Conservation (phyloP, 2,329 filamentous ascomycete species). For the Exophiala spinifera region DNA sequence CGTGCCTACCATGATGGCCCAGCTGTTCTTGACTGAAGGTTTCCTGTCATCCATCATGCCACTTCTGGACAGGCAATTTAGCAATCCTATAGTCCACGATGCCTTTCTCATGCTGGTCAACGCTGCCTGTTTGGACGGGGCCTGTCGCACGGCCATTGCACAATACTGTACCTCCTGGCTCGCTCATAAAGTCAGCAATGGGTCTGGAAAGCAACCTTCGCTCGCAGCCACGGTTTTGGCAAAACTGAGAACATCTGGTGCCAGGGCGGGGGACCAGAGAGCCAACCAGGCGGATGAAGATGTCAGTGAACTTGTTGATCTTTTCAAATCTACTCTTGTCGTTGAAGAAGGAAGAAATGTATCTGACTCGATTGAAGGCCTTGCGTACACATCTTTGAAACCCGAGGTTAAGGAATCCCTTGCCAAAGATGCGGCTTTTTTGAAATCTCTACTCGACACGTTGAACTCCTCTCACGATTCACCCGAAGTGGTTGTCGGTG, state of each 20-base stretch:
- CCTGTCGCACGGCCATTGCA: constrained; percentile 77
- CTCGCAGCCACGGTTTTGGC: constrained; percentile 71
- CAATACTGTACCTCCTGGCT: constrained; percentile 87
- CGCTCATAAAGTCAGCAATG: constrained; percentile 74
- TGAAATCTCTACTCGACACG: constrained; percentile 62
- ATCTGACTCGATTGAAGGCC: constrained; percentile 78
- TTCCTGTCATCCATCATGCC: constrained; percentile 76
- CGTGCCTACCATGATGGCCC: constrained; percentile 68
- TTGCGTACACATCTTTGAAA: constrained; percentile 87
- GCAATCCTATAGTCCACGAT: constrained; percentile 80
- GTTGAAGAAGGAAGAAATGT: constrained; percentile 51
- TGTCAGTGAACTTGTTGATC: constrained; percentile 52
- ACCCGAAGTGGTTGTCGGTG: constrained; percentile 76
- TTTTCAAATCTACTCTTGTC: constrained; percentile 50
- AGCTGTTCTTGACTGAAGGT: constrained; percentile 82
- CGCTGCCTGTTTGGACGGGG: constrained; percentile 80
- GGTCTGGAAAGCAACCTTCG: constrained; percentile 53
- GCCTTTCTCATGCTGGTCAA: constrained; percentile 86
- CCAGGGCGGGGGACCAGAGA: constrained; percentile 35
- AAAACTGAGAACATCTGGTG: constrained; percentile 51
- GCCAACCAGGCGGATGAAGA: constrained; percentile 39
- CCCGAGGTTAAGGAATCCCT: constrained; percentile 81
- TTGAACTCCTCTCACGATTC: constrained; percentile 53
- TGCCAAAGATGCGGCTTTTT: constrained; percentile 63
- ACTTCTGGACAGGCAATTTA: constrained; percentile 74